Percentiles rank a stretch among this genome's conserved stretches.
Conservation (phyloP, 805 yeast genomes). For the Barnettozyma californica region DNA sequence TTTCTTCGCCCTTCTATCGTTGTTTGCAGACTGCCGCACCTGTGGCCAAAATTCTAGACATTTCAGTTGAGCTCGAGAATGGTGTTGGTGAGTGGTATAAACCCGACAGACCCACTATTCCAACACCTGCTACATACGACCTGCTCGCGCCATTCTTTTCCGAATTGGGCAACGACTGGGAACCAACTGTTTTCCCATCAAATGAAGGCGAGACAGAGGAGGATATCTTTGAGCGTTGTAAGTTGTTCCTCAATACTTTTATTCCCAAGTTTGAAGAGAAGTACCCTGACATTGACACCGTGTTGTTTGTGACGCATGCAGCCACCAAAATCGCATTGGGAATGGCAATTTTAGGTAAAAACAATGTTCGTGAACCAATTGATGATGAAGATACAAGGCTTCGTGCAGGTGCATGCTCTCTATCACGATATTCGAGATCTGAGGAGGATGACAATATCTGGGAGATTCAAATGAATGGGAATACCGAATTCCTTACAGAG, state of each 20-base stretch:
- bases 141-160: slow-evolving; percentile 51
- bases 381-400: slow-evolving; percentile 41
- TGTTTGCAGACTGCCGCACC: slow-evolving; percentile 82
- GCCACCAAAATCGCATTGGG: slow-evolving; percentile 90
- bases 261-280: slow-evolving; percentile 50
- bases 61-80: slow-evolving; percentile 63
- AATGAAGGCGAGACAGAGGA: slow-evolving; percentile 66
- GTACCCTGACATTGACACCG: slow-evolving; percentile 54
- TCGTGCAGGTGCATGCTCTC: slow-evolving; percentile 80
- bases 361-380: slow-evolving; percentile 45
- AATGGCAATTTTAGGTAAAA: slow-evolving; percentile 57
- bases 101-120: slow-evolving; percentile 60
- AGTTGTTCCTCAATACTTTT: slow-evolving; percentile 48
- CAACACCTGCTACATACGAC: slow-evolving; percentile 57
- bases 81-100: slow-evolving; percentile 94
- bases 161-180: slow-evolving; percentile 41
- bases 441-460: slow-evolving; percentile 36
- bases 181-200: slow-evolving; percentile 56
- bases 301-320: slow-evolving; percentile 86
- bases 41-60: slow-evolving; percentile 49
- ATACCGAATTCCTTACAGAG: slow-evolving; percentile 56
- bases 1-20: slow-evolving; percentile 83
- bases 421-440: slow-evolving; percentile 51
- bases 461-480: slow-evolving; percentile 65
- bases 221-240: slow-evolving; percentile 62